phyloP scores from a whole-genome alignment of 768 basidiomycete species.

The Lactarius evosmus region DNA sequence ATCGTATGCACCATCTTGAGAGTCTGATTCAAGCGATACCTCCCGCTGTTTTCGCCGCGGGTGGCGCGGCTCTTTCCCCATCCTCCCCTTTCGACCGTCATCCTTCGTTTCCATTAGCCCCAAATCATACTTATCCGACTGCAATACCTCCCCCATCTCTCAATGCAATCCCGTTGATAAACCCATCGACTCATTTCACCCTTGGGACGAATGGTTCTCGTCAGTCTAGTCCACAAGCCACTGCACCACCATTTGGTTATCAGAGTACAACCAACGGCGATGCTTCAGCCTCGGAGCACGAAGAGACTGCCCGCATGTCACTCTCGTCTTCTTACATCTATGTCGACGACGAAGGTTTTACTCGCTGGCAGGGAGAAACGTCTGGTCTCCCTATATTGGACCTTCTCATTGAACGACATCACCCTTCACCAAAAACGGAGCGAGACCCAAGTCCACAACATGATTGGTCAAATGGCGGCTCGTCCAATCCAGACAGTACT shows the following conservation, averaged over 20 bases:
- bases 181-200: constrained; percentile 74
- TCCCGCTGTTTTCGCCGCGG: constrained; percentile 70
- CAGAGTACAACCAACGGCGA: constrained; percentile 23
- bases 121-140: constrained; percentile 42
- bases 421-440: constrained; percentile 39
- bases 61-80: constrained; percentile 41
- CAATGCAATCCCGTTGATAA: constrained; percentile 73
- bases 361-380: constrained; percentile 89
- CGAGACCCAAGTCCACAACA: constrained; percentile 32
- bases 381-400: constrained; percentile 89
- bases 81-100: constrained; percentile 35
- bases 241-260: constrained; percentile 41
- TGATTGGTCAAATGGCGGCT: constrained; percentile 15
- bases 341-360: constrained; percentile 83
- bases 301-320: constrained; percentile 60
- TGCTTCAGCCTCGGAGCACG: constrained; percentile 42
- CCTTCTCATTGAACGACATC: constrained; percentile 70
- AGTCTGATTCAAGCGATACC: constrained; percentile 83
- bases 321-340: constrained; percentile 79
- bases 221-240: constrained; percentile 45
- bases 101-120: constrained; percentile 40
- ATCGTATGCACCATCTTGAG: constrained; percentile 85
- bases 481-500: constrained; percentile 33
- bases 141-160: constrained; percentile 78
- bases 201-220: constrained; percentile 44